A percentile compares a stretch with the other conserved stretches of the same genome.
Evolutionary conservation across 2,329 filamentous ascomycete species (phyloP).

Genomic region (Cercospora zeae-maydis): DNA sequence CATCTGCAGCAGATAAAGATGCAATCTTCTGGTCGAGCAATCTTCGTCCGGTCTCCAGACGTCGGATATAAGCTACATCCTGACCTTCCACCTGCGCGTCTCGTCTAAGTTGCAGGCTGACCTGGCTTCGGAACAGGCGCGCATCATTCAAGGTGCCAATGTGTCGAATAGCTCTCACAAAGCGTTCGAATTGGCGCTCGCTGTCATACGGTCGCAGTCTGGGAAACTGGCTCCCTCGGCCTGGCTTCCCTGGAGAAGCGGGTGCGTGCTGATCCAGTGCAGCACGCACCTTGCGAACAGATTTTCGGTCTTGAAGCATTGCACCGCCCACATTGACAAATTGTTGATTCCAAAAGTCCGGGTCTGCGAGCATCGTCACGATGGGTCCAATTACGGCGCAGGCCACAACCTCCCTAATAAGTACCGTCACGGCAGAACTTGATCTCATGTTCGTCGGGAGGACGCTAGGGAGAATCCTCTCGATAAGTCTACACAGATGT

Average conservation of each 20-base stretch:
- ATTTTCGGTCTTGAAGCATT: slow-evolving; percentile 91
- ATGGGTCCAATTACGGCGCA: slow-evolving; percentile 86
- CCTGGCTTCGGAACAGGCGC: slow-evolving; percentile 83
- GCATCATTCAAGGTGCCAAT: slow-evolving; percentile 91
- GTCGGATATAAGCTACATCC: slow-evolving; percentile 80
- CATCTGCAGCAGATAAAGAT: slow-evolving; percentile 58
- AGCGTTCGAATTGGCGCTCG: slow-evolving; percentile 90
- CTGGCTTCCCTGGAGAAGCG: slow-evolving; percentile 50
- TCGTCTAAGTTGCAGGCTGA: slow-evolving; percentile 84
- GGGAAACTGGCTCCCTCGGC: slow-evolving; percentile 61
- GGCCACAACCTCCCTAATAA: slow-evolving; percentile 85
- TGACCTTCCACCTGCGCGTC: slow-evolving; percentile 74
- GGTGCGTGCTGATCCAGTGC: slow-evolving; percentile 92
- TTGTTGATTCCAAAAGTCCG: slow-evolving; percentile 95
- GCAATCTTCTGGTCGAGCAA: slow-evolving; percentile 86
- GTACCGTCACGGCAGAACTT: slow-evolving; percentile 73
- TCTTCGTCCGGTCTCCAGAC: slow-evolving; percentile 86
- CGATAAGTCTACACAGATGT: slow-evolving; percentile 73
- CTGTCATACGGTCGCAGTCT: slow-evolving; percentile 77
- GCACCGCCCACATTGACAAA: slow-evolving; percentile 74
- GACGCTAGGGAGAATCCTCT: slow-evolving; percentile 67
- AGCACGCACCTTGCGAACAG: slow-evolving; percentile 83
- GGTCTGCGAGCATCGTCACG: slow-evolving; percentile 76
- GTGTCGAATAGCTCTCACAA: slow-evolving; percentile 82
- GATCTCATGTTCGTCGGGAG: slow-evolving; percentile 70